Conservation (phyloP, 768 basidiomycete genomes). For the Psilocybe cyanescens region DNA sequence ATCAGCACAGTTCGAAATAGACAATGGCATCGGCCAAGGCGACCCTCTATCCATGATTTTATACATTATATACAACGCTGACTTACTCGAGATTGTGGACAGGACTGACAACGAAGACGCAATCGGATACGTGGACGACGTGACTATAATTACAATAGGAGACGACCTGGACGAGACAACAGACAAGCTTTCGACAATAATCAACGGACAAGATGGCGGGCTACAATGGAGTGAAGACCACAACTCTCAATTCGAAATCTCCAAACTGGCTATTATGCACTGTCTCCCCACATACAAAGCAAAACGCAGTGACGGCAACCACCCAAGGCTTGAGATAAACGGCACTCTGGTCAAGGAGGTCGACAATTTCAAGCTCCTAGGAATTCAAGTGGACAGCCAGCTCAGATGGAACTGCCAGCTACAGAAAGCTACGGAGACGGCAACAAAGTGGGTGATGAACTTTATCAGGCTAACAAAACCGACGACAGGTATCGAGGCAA, state of each 20-base stretch:
- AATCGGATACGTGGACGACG: conserved; percentile 35
- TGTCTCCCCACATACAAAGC: neutral
- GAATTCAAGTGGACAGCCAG: conserved; percentile 26
- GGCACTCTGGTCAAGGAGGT: conserved; percentile 9
- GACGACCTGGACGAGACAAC: conserved; percentile 25
- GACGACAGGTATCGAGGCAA: neutral
- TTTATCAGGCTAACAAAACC: conserved; percentile 5
- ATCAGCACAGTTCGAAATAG: conserved; percentile 12
- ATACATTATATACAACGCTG: conserved; percentile 31
- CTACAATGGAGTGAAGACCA: conserved; percentile 29
- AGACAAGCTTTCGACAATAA: conserved; percentile 25
- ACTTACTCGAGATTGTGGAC: conserved; percentile 18
- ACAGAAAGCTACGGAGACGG: conserved; percentile 11
- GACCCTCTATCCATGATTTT: conserved; percentile 25
- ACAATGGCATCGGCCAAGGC: conserved; percentile 28
- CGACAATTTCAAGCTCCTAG: conserved; percentile 28
- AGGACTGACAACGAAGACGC: conserved; percentile 13
- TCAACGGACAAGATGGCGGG: conserved; percentile 24
- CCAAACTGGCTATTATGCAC: conserved; percentile 30
- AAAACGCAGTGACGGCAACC: no score
- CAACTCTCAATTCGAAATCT: conserved; percentile 33
- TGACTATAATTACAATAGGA: conserved; percentile 25
- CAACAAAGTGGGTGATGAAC: conserved; percentile 8
- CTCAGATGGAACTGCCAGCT: conserved; percentile 18
- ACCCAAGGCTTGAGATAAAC: no score